Percentiles rank a stretch among this genome's conserved stretches.
Evolutionary conservation across 164 flowering plant species (phyloP).

Genomic region (Pachysandra terminalis): DNA sequence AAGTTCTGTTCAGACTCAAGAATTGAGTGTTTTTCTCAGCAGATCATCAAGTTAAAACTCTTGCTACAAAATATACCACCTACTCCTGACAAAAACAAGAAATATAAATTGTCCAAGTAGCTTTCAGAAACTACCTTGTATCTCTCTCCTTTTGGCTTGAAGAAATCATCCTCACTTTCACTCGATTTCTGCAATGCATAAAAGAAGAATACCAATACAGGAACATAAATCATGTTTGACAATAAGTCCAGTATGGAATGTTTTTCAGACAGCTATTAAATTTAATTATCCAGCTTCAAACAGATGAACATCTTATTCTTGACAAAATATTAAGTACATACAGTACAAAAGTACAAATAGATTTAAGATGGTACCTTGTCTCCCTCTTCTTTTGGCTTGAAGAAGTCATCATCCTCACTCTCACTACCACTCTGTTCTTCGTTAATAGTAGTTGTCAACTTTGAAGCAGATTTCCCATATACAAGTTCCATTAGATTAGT

Average conservation of each 20-base stretch:
- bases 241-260: not conserved
- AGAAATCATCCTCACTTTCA: constrained; percentile 71
- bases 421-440: constrained; percentile 39
- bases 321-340: not conserved
- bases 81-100: not conserved
- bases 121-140: constrained; percentile 44
- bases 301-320: not conserved
- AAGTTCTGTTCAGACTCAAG: not conserved
- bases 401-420: constrained; percentile 73
- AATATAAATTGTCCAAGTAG: not conserved
- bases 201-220: not conserved
- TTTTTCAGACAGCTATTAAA: not conserved
- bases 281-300: not conserved
- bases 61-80: not conserved
- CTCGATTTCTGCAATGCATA: constrained; percentile 37
- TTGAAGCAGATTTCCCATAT: constrained; percentile 51
- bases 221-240: not conserved
- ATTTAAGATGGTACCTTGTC: constrained; percentile 44
- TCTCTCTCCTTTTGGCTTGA: constrained; percentile 73
- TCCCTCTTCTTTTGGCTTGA: constrained; percentile 73
- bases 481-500: constrained; percentile 84
- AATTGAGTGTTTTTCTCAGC: not conserved
- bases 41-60: not conserved
- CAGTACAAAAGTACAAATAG: not conserved
- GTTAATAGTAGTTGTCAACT: constrained; percentile 17